These are phyloP conservation scores for Mycena pura DNA, from an alignment of 768 basidiomycete species.

Conservation along the genomic window DNA sequence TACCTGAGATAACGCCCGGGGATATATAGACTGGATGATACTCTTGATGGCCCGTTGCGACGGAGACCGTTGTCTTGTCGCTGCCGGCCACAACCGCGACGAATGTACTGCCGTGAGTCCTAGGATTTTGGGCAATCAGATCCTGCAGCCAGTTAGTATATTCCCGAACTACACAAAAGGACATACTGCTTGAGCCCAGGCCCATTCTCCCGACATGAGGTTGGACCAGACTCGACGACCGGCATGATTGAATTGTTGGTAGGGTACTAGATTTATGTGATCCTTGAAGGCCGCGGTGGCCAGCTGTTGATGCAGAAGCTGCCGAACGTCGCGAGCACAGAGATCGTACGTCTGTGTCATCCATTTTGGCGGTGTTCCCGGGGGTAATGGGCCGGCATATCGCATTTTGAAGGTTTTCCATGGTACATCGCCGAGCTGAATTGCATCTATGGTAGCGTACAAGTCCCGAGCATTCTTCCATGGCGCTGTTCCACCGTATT, in stretches of 20 bases:
- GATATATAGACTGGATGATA: constrained; percentile 35
- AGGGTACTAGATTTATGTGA: constrained; percentile 30
- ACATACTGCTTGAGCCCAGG: constrained; percentile 39
- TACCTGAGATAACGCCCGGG: constrained; percentile 14
- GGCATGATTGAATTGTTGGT: constrained; percentile 26
- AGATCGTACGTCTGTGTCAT: neutral
- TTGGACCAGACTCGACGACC: constrained; percentile 32
- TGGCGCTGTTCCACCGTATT: neutral
- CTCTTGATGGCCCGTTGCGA: too few species aligned
- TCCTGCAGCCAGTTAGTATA: neutral
- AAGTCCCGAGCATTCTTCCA: constrained; percentile 13
- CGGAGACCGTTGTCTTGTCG: constrained; percentile 35
- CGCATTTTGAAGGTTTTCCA: constrained; percentile 23
- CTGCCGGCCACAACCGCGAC: constrained; percentile 30
- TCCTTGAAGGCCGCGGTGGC: constrained; percentile 28
- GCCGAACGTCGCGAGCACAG: constrained; percentile 22
- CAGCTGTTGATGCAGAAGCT: constrained; percentile 32
- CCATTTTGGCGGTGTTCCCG: neutral
- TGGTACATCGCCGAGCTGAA: constrained; percentile 19
- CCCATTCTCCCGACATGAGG: constrained; percentile 45
- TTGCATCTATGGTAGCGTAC: constrained; percentile 30
- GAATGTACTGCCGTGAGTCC: constrained; percentile 23
- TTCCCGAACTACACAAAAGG: neutral
- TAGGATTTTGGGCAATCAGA: neutral
- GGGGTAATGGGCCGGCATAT: neutral